These are phyloP conservation scores for Fusarium duplospermum DNA, from an alignment of 2,329 filamentous ascomycete genomes.

Conservation along the genomic window DNA sequence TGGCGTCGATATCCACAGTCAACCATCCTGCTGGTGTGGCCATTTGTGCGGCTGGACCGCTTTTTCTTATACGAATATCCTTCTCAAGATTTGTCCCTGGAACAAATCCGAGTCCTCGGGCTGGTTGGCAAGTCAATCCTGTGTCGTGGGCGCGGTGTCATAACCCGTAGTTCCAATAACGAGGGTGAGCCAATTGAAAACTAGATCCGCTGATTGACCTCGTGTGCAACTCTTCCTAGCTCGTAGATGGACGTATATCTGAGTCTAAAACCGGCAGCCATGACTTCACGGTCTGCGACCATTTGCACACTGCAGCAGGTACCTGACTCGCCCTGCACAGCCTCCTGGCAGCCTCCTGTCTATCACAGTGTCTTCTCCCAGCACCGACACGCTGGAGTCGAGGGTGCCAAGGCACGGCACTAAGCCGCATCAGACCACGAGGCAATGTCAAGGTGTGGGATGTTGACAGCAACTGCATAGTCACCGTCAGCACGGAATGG, in stretches of 20 bases:
- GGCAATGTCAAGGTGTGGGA: neutral
- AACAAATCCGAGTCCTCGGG: slow-evolving; percentile 28
- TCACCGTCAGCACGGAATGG: slow-evolving; percentile 1
- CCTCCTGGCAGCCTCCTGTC: neutral
- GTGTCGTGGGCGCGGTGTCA: neutral
- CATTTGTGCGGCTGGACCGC: slow-evolving; percentile 18
- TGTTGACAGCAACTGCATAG: neutral
- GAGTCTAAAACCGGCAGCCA: slow-evolving; percentile 5
- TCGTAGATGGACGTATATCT: slow-evolving; percentile 1
- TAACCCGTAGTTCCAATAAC: neutral
- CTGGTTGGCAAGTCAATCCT: slow-evolving; percentile 14
- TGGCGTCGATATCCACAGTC: slow-evolving; percentile 35
- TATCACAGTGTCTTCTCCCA: slow-evolving; percentile 22
- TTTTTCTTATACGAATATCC: slow-evolving; percentile 35
- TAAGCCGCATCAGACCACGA: slow-evolving; percentile 7
- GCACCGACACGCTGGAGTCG: slow-evolving; percentile 16
- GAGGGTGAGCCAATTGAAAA: neutral
- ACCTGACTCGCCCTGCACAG: slow-evolving; percentile 30
- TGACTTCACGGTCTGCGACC: slow-evolving; percentile 7
- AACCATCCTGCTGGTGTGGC: slow-evolving; percentile 37
- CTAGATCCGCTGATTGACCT: neutral
- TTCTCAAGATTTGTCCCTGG: slow-evolving; percentile 34
- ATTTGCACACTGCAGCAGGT: slow-evolving; percentile 7
- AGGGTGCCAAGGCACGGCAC: slow-evolving; percentile 9
- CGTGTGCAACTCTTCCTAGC: slow-evolving; percentile 6